Base-by-base conservation (phyloP, 2,329 filamentous ascomycete species). In the Cladophialophora yegresii region DNA sequence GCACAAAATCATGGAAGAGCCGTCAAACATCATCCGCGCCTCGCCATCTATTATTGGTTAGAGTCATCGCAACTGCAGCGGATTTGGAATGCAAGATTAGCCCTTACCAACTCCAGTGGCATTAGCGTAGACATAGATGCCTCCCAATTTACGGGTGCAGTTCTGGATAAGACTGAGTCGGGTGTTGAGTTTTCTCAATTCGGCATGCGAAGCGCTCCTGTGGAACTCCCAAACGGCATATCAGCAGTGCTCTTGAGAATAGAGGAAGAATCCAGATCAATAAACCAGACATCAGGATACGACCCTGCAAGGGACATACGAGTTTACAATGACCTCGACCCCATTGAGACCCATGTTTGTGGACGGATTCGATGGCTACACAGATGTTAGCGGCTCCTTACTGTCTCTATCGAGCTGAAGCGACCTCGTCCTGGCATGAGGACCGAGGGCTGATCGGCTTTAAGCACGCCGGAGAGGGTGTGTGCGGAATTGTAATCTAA, bases 281-380 rank as follows among this genome's bases (percentile, higher is more conserved):
- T 16, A 3, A n/a, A 5, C 16, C 16, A 5, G 6, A 1, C 36
- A 20, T 1, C 36, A 43, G 16, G 36, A 43, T 43, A 20, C 2
- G 36, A 43, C n/a, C n/a, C n/a, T 43, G 5, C 7, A n/a, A 43
- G n/a, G 36, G 8, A 43, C 36, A 8, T 43, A 43, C 36, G 83
- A 86, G 75, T 93, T 93, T 8, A 86, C 85, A 67, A 90, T 83
- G 61, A 92, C 87, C 72, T 91, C 90, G 5, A 62, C 85, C 4
- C 91, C 90, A 70, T 87, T 82, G 1, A 92, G 79, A 5, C 59
- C 10, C 72, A 71, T 47, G 55, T 72, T 55, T 68, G 69, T 64
- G 54, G 55, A 54, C 20, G 64, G 64, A 58, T 68, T 68, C 30
- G 50, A 57, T 7, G 63, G 63, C 36, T 43, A 12, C n/a, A n/a